These are phyloP conservation scores for Geranium brycei DNA, from an alignment of 345 rosid species.

Conservation along the genomic window DNA sequence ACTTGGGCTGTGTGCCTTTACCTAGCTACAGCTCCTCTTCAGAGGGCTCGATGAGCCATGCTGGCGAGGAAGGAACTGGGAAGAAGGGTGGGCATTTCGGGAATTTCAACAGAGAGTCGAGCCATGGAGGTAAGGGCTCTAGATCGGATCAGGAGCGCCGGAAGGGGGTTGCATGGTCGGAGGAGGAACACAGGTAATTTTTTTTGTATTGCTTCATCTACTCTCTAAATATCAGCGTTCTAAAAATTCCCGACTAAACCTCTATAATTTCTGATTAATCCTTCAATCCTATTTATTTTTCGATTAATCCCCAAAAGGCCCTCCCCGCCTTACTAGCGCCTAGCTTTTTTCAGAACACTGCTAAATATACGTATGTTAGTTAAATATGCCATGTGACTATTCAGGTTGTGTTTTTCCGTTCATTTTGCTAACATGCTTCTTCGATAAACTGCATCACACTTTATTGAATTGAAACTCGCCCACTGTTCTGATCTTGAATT, in stretches of 20 bases:
- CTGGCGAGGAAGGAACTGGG: conserved; percentile 57
- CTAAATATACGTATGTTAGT: too few relatives aligned
- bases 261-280: too few relatives aligned
- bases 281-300: too few relatives aligned
- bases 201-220: not conserved
- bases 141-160: conserved; percentile 91
- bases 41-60: conserved; percentile 45
- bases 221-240: not conserved
- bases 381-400: not conserved
- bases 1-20: conserved; percentile 78
- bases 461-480: too few relatives aligned
- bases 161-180: conserved; percentile 97
- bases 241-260: too few relatives aligned
- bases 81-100: conserved; percentile 53
- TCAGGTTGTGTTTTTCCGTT: too few relatives aligned
- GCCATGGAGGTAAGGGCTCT: conserved; percentile 66
- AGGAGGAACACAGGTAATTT: conserved; percentile 80
- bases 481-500: too few relatives aligned
- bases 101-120: conserved; percentile 40
- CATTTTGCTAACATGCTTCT: too few relatives aligned
- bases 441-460: too few relatives aligned
- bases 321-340: too few relatives aligned
- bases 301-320: too few relatives aligned
- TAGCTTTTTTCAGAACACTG: too few relatives aligned
- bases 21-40: conserved; percentile 54